Evolutionary conservation across 2,329 filamentous ascomycete species (phyloP), one percentile per base, ranked within the genome.

Genomic region (Hypomyces perniciosus): DNA sequence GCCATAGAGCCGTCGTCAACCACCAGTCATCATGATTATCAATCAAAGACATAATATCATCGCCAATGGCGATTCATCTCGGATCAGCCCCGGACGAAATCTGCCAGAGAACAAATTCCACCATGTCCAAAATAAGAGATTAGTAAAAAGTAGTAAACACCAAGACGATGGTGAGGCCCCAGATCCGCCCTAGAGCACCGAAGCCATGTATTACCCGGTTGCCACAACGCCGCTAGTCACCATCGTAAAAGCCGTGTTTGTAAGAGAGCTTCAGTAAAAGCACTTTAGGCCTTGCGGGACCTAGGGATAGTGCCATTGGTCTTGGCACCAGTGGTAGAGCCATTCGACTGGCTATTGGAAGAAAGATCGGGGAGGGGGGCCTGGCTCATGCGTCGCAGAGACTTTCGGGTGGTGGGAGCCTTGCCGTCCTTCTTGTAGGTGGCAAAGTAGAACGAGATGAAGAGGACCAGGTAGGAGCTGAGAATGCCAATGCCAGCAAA

Each of bases 371-470:
- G 88, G 46, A 93, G 76, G 59, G 79, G 79, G 47, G 80, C 79
- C 68, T 83, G 79, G 61, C 77, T 80, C 79, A 84, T 84, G 59
- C 79, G 78, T 55, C 81, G 80, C 56, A 85, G 77, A 37, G 80
- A 79, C 78, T 92, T 93, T 72, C 88, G 91, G 64, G 88, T 88
- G 62, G 85, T 90, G 63, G 80, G 78, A 54, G 79, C 82, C 78
- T 90, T 92, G 69, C 83, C 81, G 56, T 86, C 84, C 78, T 90
- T 91, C 77, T 86, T 88, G 78, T 99, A 99, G 55, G 92, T 99
- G 59, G 90, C 90, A 61, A 95, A 80, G 81, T 97, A 99, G 85
- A 99, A 99, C 46, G 87, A 92, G 75, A 99, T 96, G 84, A 99
- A 99, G 60, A 99, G 88, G 57, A 97, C 80, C 54, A 99, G 83